These are phyloP conservation scores for Lathyrus oleraceus DNA, from an alignment of 306 rosid genomes.

Conservation along the genomic window DNA sequence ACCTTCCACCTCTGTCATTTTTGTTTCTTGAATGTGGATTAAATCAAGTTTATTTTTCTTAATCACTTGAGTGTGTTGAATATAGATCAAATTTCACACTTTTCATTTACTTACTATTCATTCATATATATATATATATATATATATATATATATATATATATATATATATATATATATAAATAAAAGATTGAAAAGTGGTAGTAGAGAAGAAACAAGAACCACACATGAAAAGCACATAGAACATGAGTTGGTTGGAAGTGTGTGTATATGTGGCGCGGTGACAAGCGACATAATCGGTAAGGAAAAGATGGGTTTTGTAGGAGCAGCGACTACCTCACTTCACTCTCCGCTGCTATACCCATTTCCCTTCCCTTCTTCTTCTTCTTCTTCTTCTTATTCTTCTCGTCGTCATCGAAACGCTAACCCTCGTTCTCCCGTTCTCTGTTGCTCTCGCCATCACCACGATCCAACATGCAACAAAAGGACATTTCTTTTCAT, in stretches of 20 bases:
- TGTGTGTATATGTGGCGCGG: not conserved
- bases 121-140: too few species aligned
- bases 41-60: too few species aligned
- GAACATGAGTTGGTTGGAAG: not conserved
- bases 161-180: too few species aligned
- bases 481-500: slow-evolving; percentile 62
- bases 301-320: slow-evolving; percentile 45
- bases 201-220: not conserved
- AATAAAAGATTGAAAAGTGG: not conserved
- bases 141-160: too few species aligned
- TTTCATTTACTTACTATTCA: too few species aligned
- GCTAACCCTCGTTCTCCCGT: slow-evolving; percentile 38
- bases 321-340: slow-evolving; percentile 32
- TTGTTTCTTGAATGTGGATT: too few species aligned
- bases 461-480: slow-evolving; percentile 39
- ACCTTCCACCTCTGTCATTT: too few species aligned
- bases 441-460: slow-evolving; percentile 3
- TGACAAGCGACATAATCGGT: not conserved
- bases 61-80: too few species aligned
- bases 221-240: not conserved
- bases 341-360: slow-evolving; percentile 45
- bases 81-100: too few species aligned
- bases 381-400: slow-evolving; percentile 37
- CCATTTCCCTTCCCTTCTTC: slow-evolving; percentile 41
- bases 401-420: slow-evolving; percentile 35